phyloP scores from a whole-genome alignment of 306 rosid genomes.

The Trifolium fragiferum region DNA sequence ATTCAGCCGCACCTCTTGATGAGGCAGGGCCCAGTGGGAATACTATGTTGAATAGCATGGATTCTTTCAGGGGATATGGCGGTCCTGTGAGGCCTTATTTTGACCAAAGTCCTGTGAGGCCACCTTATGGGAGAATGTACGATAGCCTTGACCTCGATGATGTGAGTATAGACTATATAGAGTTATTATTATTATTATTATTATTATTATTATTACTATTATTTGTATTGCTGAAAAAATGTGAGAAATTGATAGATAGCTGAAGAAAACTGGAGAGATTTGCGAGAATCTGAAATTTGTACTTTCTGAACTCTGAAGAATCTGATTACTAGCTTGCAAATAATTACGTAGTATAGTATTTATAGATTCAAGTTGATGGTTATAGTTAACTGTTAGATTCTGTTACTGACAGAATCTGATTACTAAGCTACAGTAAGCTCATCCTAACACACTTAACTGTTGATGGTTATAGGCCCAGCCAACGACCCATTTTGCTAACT shows the following conservation, averaged over 20 bases:
- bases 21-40: conserved; percentile 78
- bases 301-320: conserved; percentile 12
- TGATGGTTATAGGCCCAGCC: conserved; percentile 3
- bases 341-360: neutral
- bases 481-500: neutral
- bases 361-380: neutral
- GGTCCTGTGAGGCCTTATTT: conserved; percentile 63
- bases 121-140: conserved; percentile 86
- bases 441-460: conserved; percentile 1
- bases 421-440: conserved; percentile 8
- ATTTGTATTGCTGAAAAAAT: neutral
- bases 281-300: conserved; percentile 5
- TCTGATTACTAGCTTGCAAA: neutral
- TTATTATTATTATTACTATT: neutral
- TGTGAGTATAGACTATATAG: conserved; percentile 57
- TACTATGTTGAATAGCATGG: conserved; percentile 64
- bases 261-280: neutral
- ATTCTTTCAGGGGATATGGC: conserved; percentile 73
- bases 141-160: conserved; percentile 88
- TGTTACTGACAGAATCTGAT: conserved; percentile 2
- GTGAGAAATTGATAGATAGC: neutral
- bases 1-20: conserved; percentile 91
- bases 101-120: neutral
- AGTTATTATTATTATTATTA: neutral
- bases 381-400: neutral